A percentile compares a stretch with the other conserved stretches of the same genome.
These are phyloP conservation scores for Capsicum rhomboideum DNA, from an alignment of 257 asterid species.

Conservation along the genomic window DNA sequence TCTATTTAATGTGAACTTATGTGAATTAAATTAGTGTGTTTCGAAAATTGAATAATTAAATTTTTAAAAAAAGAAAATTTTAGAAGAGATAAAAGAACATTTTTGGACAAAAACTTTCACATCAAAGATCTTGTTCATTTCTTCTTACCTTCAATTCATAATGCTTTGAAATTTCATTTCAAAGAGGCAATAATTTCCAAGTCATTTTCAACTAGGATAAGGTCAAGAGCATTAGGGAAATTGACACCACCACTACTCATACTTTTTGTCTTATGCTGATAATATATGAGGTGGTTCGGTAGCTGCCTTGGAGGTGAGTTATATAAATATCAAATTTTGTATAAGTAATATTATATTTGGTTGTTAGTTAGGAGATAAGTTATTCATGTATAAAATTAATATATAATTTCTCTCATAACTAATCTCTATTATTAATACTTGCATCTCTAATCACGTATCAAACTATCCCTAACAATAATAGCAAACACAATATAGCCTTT, in stretches of 20 bases:
- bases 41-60: too few relatives aligned
- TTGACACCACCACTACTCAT: background rate
- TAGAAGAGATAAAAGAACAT: background rate
- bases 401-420: background rate
- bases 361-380: background rate
- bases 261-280: background rate
- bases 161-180: background rate
- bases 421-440: background rate
- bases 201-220: background rate
- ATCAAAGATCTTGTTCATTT: background rate
- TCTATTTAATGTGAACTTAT: too few relatives aligned
- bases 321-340: background rate
- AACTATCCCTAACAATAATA: background rate
- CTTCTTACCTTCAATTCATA: background rate
- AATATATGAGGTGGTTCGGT: fast-evolving
- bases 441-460: background rate
- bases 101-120: background rate
- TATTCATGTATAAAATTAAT: background rate
- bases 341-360: fast-evolving
- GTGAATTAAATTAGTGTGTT: too few relatives aligned
- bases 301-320: background rate
- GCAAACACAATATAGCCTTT: background rate
- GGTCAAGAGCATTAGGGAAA: background rate
- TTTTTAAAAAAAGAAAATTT: too few relatives aligned
- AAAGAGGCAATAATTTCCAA: background rate